phyloP scores from a whole-genome alignment of 345 rosid species.

The Cardiospermum halicacabum region DNA sequence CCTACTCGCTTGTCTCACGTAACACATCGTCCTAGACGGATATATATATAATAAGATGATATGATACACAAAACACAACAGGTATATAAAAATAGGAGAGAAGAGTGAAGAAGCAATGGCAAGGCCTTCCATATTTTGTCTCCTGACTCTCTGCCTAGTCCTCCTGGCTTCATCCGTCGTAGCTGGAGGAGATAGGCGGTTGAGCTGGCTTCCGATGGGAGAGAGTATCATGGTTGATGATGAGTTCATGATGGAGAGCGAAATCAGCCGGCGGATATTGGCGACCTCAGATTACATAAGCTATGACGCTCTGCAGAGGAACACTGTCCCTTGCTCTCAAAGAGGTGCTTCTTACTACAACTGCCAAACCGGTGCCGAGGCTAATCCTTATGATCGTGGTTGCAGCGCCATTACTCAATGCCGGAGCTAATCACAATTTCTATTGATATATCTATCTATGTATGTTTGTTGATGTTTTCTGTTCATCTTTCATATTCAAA shows the following conservation, averaged over 20 bases:
- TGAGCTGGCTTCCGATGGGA: slow-evolving; percentile 38
- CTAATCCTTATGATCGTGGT: slow-evolving; percentile 78
- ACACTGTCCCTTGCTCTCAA: slow-evolving; percentile 69
- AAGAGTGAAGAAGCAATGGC: slow-evolving; percentile 27
- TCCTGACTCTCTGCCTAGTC: slow-evolving; percentile 19
- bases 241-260: slow-evolving; percentile 55
- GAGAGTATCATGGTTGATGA: slow-evolving; percentile 37
- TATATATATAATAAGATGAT: too few species aligned
- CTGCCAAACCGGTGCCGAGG: slow-evolving; percentile 64
- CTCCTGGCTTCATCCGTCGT: slow-evolving; percentile 18
- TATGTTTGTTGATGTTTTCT: neutral
- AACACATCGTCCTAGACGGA: neutral
- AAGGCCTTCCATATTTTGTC: slow-evolving; percentile 20
- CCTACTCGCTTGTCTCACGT: slow-evolving; percentile 7
- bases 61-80: neutral
- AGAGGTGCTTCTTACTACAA: slow-evolving; percentile 89
- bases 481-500: neutral
- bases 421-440: slow-evolving; percentile 39
- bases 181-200: slow-evolving; percentile 15
- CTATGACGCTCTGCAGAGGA: slow-evolving; percentile 59
- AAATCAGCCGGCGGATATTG: slow-evolving; percentile 59
- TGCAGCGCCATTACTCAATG: slow-evolving; percentile 73
- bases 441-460: neutral
- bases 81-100: too few species aligned
- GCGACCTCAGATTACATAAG: slow-evolving; percentile 67